Evolutionary conservation across 2,329 filamentous ascomycete species (phyloP), one percentile per base, ranked within the genome.

Genomic region (Akanthomyces muscarius): DNA sequence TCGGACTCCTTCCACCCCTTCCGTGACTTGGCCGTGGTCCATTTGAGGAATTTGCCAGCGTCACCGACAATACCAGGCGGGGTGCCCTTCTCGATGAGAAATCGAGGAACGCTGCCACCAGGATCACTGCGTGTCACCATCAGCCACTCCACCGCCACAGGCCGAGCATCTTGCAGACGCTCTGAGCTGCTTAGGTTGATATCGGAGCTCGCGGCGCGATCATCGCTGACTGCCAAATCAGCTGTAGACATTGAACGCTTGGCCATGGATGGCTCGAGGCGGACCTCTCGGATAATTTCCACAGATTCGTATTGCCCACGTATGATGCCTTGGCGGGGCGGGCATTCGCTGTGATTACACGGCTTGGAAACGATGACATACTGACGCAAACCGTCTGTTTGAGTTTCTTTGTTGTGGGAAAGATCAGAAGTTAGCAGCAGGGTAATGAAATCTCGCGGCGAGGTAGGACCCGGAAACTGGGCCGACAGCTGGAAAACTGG

Each of bases 51-150:
- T 73, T 93, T 95, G 60, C 83, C 83, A 0, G 92, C 89, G 73
- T 96, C 92, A 48, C 81, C 81, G 30, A 91, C 83, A 68, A 97
- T 95, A 42, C 90, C 90, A 13, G 83, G 86, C 0, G 92, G 92
- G 0, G 92, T 96, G 36, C 90, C 91, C 71, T 91, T 87, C 70
- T 96, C 92, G n/a, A 96, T 91, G 83, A 97, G 88, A 76, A 95
- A 96, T 16, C 90, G 84, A 1, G 92, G 92, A 21, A 97, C 92
- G 64, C 87, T 94, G 59, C 92, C 92, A 13, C 92, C 92, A 3
- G 92, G 92, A 69, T 97, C 92, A 72, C 90, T 94, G 55, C 92
- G 83, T 1, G 92, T 96, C 21, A 96, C 86, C 92, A 97, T 97
- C 65, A 95, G 84, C 92, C 92, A 97, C 74, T 97, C 92, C 1